Conservation (phyloP, 371 early-diverging fungal species). For the Circinella umbellata region DNA sequence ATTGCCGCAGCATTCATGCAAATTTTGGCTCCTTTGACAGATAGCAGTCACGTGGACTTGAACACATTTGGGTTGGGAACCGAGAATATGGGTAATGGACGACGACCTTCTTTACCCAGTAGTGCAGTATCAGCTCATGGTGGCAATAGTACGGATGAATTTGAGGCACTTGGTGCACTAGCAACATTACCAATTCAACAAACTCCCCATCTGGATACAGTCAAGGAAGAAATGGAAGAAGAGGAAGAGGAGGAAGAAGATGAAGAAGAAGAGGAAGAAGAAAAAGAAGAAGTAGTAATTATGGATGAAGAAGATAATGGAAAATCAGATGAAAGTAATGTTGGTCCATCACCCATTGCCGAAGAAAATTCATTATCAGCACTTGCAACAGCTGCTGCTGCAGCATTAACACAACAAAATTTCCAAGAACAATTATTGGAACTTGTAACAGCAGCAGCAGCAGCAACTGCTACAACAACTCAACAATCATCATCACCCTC, state of each 20-base stretch:
- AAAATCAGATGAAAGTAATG: too few relatives aligned
- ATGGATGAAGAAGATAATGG: too few relatives aligned
- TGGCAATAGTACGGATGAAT: not conserved
- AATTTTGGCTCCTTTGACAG: conserved; percentile 30
- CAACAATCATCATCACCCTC: not conserved
- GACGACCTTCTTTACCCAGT: conserved; percentile 44
- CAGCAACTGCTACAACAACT: not conserved
- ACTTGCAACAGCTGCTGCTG: not conserved
- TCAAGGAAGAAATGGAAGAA: not conserved
- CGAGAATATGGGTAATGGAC: conserved; percentile 18
- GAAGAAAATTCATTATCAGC: conserved; percentile 5
- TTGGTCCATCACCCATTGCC: not conserved
- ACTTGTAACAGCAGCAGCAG: conserved; percentile 19
- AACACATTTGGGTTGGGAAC: not conserved
- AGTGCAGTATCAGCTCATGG: conserved; percentile 37
- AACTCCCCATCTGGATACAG: not conserved
- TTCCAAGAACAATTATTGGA: conserved; percentile 42
- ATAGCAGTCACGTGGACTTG: conserved; percentile 9
- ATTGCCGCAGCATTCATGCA: conserved; percentile 46
- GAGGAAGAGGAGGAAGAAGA: not conserved
- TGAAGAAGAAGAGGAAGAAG: not conserved
- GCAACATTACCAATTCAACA: not conserved
- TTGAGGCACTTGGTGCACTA: conserved; percentile 9
- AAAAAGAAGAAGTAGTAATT: not conserved
- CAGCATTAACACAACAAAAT: conserved; percentile 5